Conservation (phyloP, 352 stramenopile species). For the Phytophthora ramorum region DNA sequence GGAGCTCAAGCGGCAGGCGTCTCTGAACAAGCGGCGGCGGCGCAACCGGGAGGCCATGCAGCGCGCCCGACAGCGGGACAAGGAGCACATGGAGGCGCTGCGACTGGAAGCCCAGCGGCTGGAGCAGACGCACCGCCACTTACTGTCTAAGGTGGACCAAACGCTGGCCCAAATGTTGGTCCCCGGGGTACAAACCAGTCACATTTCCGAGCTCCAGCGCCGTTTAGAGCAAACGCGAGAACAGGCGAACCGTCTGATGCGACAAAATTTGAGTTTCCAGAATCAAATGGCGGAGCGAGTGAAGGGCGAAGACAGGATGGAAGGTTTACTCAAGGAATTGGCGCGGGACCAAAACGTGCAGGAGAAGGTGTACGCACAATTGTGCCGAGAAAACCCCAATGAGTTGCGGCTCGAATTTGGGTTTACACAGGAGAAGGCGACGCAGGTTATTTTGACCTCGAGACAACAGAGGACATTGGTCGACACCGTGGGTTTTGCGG, state of each 20-base stretch:
- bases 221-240: constrained; percentile 42
- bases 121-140: constrained; percentile 40
- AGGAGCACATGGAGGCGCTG: constrained; percentile 59
- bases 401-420: constrained; percentile 7
- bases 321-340: constrained; percentile 59
- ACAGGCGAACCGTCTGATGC: constrained; percentile 45
- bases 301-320: constrained; percentile 62
- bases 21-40: constrained; percentile 54
- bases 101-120: constrained; percentile 40
- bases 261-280: constrained; percentile 57
- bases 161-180: constrained; percentile 27
- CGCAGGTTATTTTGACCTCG: constrained; percentile 53
- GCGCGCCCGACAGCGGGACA: constrained; percentile 56
- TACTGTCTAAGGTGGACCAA: constrained; percentile 49
- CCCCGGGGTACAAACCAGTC: constrained; percentile 5
- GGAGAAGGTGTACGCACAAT: constrained; percentile 30
- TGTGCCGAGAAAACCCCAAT: constrained; percentile 29
- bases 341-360: constrained; percentile 35
- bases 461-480: constrained; percentile 41
- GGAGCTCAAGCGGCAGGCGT: constrained; percentile 36
- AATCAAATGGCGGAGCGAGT: constrained; percentile 54
- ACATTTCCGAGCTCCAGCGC: constrained; percentile 31
- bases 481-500: constrained; percentile 46
- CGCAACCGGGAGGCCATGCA: constrained; percentile 74
- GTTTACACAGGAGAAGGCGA: constrained; percentile 38